phyloP scores from a whole-genome alignment of 140 eudicot species.

The Stevia rebaudiana region DNA sequence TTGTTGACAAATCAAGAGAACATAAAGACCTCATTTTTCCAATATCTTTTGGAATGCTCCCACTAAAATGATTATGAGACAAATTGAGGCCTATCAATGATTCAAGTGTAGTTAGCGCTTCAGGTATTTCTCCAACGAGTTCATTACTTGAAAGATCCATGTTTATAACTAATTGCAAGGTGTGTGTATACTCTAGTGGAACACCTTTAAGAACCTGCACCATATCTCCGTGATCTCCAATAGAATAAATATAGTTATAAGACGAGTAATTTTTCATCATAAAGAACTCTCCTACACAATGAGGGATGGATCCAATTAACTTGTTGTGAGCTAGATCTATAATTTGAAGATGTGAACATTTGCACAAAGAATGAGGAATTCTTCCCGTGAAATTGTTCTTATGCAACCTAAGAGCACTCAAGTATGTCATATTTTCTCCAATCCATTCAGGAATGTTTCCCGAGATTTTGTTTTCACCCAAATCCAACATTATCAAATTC shows the following conservation, averaged over 20 bases:
- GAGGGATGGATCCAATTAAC: conserved; percentile 17
- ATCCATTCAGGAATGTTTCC: conserved; percentile 29
- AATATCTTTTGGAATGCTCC: conserved; percentile 27
- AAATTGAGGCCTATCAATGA: conserved; percentile 26
- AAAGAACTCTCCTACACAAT: conserved; percentile 15
- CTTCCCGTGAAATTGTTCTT: conserved; percentile 17
- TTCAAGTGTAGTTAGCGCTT: conserved; percentile 11
- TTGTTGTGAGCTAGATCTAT: conserved; percentile 1
- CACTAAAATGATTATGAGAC: conserved; percentile 27
- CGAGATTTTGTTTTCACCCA: conserved; percentile 24
- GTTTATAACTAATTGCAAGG: not conserved
- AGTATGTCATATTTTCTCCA: not conserved
- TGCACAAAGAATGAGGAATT: not conserved
- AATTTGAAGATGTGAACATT: not conserved
- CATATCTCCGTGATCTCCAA: not conserved
- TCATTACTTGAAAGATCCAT: conserved; percentile 40
- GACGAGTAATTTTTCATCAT: not conserved
- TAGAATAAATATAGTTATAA: not conserved
- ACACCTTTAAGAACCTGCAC: conserved; percentile 7
- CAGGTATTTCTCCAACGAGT: conserved; percentile 29
- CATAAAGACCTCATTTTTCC: conserved; percentile 19
- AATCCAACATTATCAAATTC: conserved; percentile 19
- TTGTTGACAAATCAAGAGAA: conserved; percentile 38
- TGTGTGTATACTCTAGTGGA: not conserved
- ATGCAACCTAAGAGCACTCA: conserved; percentile 12